Conservation (phyloP, 225 moss, liverwort and hornwort genomes). For the Asterella californica region DNA sequence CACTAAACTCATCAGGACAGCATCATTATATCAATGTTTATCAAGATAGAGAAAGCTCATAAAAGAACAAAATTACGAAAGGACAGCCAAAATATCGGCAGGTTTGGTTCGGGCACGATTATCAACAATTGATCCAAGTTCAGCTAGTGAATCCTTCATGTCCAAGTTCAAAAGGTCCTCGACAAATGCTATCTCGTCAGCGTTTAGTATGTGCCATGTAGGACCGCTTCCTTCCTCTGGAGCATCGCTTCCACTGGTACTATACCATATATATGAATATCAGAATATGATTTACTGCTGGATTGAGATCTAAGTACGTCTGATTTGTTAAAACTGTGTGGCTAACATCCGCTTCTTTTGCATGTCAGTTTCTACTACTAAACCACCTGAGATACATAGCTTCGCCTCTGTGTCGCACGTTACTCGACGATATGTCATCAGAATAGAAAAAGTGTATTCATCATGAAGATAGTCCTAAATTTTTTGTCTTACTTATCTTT, state of each 20-base stretch:
- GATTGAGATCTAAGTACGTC: neutral
- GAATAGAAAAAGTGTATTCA: no score
- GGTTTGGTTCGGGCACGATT: conserved; percentile 40
- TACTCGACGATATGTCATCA: no score
- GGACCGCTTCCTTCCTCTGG: conserved; percentile 49
- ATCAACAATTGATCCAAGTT: conserved; percentile 52
- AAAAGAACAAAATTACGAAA: neutral
- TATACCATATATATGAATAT: conserved; percentile 67
- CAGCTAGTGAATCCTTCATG: conserved; percentile 48
- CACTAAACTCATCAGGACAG: neutral
- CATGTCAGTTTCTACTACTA: no score
- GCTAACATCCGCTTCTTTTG: no score
- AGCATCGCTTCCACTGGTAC: conserved; percentile 45
- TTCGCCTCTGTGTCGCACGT: no score
- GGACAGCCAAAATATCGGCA: conserved; percentile 37
- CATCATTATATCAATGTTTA: neutral
- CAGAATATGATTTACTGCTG: conserved; percentile 12
- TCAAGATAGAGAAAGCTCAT: neutral
- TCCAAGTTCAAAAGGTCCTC: conserved; percentile 63
- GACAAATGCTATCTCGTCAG: conserved; percentile 54
- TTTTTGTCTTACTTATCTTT: no score
- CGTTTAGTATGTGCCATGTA: conserved; percentile 59
- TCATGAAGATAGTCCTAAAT: no score
- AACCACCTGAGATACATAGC: no score
- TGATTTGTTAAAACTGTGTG: no score